Conservation (phyloP, 2,329 filamentous ascomycete genomes). For the Aspergillus arachidicola region DNA sequence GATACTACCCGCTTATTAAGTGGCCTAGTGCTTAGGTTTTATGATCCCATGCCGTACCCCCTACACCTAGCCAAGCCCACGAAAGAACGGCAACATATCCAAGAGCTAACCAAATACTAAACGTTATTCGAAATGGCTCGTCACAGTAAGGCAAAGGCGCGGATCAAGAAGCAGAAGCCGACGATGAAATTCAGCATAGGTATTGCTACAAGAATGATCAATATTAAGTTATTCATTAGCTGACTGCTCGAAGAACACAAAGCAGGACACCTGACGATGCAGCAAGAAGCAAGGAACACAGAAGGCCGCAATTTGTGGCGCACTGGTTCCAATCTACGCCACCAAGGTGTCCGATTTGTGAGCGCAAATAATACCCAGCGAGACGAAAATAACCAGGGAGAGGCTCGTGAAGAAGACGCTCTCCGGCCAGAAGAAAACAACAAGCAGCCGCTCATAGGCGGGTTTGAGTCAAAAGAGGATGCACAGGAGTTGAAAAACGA, state of each 20-base stretch:
- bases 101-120: background rate
- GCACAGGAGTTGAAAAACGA: background rate
- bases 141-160: slow-evolving; percentile 18
- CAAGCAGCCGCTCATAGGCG: background rate
- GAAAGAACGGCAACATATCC: background rate
- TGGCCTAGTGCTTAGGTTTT: background rate
- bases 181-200: slow-evolving; percentile 2
- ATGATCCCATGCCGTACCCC: background rate
- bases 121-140: slow-evolving; percentile 19
- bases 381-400: slow-evolving; percentile 11
- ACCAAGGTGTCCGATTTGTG: slow-evolving; percentile 61
- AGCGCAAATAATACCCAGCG: slow-evolving; percentile 57
- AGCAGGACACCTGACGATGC: slow-evolving; percentile 47
- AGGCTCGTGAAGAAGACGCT: background rate
- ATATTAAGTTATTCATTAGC: background rate
- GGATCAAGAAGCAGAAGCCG: slow-evolving; percentile 11
- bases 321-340: slow-evolving; percentile 54
- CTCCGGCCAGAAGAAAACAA: slow-evolving; percentile 17
- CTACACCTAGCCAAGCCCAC: background rate
- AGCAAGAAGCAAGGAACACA: slow-evolving; percentile 62
- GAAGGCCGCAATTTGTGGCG: slow-evolving; percentile 54
- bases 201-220: background rate
- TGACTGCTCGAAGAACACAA: slow-evolving; percentile 19
- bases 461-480: background rate
- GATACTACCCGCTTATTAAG: too few relatives aligned